Conservation (phyloP, 73 alveolate genomes). For the Paramecium primaurelia region DNA sequence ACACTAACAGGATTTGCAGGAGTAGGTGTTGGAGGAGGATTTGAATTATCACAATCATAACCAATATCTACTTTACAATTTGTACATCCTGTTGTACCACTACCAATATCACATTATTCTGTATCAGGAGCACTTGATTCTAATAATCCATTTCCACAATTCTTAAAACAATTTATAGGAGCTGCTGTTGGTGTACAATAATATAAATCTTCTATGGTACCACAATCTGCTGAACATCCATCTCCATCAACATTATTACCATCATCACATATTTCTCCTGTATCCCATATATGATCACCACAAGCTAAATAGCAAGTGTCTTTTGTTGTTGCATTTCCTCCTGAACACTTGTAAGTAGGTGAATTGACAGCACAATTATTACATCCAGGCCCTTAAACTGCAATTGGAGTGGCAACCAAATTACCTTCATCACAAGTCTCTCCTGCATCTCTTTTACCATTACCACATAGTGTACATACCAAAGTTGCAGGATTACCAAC, state of each 20-base stretch:
- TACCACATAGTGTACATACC: slow-evolving; percentile 42
- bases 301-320: not conserved
- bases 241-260: slow-evolving; percentile 53
- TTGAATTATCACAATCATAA: slow-evolving; percentile 36
- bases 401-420: not conserved
- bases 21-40: not conserved
- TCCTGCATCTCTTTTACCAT: slow-evolving; percentile 21
- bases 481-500: slow-evolving; percentile 36
- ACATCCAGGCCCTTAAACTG: not conserved
- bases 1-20: not conserved
- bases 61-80: slow-evolving; percentile 55
- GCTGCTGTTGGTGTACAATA: not conserved
- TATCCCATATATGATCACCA: slow-evolving; percentile 13
- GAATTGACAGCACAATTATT: not conserved
- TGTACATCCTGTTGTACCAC: slow-evolving; percentile 44
- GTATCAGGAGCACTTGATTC: not conserved
- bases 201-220: slow-evolving; percentile 12
- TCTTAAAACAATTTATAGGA: not conserved
- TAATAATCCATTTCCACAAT: not conserved
- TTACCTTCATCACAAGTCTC: slow-evolving; percentile 32
- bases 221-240: slow-evolving; percentile 49
- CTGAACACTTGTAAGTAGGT: not conserved
- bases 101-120: slow-evolving; percentile 62
- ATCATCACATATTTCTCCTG: slow-evolving; percentile 66
- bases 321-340: not conserved